A percentile compares a stretch with the other conserved stretches of the same genome.
Evolutionary conservation across 148 eudicot species (phyloP).

Genomic region (Persicaria maculosa): DNA sequence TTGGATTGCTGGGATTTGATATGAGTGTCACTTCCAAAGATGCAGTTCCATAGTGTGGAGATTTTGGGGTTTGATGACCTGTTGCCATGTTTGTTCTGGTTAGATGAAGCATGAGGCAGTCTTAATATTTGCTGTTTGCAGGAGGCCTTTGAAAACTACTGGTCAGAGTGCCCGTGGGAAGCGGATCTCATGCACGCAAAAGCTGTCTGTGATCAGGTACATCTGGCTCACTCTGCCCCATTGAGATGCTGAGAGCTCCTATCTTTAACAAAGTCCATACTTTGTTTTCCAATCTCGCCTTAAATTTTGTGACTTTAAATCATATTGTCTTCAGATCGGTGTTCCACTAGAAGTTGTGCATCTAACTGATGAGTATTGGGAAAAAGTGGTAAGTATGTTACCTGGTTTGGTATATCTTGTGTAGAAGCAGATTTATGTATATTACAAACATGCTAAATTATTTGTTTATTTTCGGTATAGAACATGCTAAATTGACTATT

Average conservation of each 20-base stretch:
- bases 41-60: slow-evolving; percentile 2
- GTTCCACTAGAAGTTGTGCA: slow-evolving; percentile 92
- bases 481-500: too few species aligned
- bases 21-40: slow-evolving; percentile 7
- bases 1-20: background rate
- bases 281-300: background rate
- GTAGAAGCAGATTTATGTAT: background rate
- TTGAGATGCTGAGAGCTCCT: background rate
- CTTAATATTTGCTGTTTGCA: slow-evolving; percentile 21
- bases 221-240: background rate
- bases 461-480: background rate
- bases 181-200: slow-evolving; percentile 77
- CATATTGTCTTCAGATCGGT: slow-evolving; percentile 51
- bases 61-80: background rate
- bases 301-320: slow-evolving; percentile 9
- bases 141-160: slow-evolving; percentile 93
- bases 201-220: slow-evolving; percentile 89
- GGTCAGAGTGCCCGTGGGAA: slow-evolving; percentile 99
- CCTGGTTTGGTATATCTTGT: background rate
- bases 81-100: background rate
- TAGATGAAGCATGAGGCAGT: background rate
- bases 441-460: background rate
- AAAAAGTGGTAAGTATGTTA: slow-evolving; percentile 66
- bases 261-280: background rate
- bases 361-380: slow-evolving; percentile 93